Conservation (phyloP, 768 basidiomycete genomes). For the Auriscalpium orientale region DNA sequence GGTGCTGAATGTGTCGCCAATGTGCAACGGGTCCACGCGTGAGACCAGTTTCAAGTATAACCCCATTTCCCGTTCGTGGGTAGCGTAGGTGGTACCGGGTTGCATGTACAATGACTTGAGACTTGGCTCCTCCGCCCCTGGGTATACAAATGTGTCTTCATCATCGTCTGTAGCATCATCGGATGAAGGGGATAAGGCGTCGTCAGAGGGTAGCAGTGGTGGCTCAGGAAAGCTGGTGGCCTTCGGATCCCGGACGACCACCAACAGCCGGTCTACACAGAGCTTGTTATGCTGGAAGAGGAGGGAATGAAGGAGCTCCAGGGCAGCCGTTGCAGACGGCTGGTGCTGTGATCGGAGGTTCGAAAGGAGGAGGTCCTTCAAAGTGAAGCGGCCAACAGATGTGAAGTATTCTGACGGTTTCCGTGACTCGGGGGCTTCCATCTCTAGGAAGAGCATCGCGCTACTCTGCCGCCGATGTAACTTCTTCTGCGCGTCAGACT, state of each 20-base stretch:
- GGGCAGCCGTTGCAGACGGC: conserved; percentile 62
- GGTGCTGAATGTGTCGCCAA: conserved; percentile 70
- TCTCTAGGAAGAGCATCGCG: conserved; percentile 84
- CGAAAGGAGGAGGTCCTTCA: conserved; percentile 81
- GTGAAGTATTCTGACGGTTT: conserved; percentile 78
- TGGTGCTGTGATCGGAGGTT: conserved; percentile 66
- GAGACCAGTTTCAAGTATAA: conserved; percentile 74
- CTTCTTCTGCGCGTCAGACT: conserved; percentile 36
- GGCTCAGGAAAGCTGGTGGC: conserved; percentile 74
- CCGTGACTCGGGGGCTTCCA: conserved; percentile 69
- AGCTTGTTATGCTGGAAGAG: conserved; percentile 60
- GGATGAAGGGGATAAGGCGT: conserved; percentile 4
- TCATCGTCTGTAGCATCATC: conserved; percentile 29
- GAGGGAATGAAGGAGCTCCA: conserved; percentile 76
- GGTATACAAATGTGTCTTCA: conserved; percentile 44
- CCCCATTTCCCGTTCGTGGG: conserved; percentile 78
- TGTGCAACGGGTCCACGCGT: conserved; percentile 65
- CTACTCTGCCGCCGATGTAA: conserved; percentile 69
- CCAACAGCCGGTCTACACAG: conserved; percentile 59
- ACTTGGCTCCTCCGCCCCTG: conserved; percentile 21
- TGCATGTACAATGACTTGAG: conserved; percentile 39
- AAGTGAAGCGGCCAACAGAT: conserved; percentile 80
- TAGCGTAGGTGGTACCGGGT: conserved; percentile 68
- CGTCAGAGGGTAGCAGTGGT: conserved; percentile 24
- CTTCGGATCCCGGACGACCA: conserved; percentile 57